Evolutionary conservation across 1,139 yeast genomes (phyloP).

Genomic region (Protomyces arabidopsidicola): DNA sequence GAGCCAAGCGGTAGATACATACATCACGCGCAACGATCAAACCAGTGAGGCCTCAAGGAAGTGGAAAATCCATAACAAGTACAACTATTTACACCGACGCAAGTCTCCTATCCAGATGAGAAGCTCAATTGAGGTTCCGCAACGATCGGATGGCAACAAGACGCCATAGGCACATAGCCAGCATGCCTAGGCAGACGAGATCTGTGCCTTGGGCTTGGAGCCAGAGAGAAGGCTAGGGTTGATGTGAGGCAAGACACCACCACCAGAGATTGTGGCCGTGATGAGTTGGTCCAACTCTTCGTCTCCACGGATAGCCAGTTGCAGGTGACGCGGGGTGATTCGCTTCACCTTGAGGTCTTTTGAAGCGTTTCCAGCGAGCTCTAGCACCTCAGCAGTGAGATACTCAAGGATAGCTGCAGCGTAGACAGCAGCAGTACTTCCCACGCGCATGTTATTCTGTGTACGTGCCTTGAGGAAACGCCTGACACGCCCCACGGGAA

Average conservation of each 20-base stretch:
- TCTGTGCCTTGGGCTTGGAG: constrained; percentile 23
- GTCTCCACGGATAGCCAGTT: constrained; percentile 97
- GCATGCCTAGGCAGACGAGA: constrained; percentile 2
- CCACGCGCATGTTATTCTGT: constrained; percentile 90
- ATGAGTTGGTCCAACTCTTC: constrained; percentile 87
- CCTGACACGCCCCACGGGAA: constrained; percentile 98
- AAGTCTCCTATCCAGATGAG: too few relatives aligned
- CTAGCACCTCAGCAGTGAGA: constrained; percentile 96
- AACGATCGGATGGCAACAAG: neutral
- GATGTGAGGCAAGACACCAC: constrained; percentile 85
- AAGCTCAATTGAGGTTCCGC: too few relatives aligned
- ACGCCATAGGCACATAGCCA: neutral
- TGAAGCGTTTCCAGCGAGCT: constrained; percentile 98
- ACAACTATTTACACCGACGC: neutral
- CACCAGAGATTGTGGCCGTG: constrained; percentile 96
- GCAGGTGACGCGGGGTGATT: constrained; percentile 97
- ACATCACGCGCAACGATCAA: too few relatives aligned
- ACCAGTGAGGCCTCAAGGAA: too few relatives aligned
- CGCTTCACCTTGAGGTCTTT: constrained; percentile 97
- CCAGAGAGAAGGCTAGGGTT: constrained; percentile 24
- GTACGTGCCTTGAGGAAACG: constrained; percentile 89
- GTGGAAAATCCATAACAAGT: neutral
- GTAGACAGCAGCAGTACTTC: constrained; percentile 77
- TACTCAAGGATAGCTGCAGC: constrained; percentile 95
- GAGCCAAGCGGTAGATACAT: too few relatives aligned